A percentile compares a stretch with the other conserved stretches of the same genome.
phyloP scores from a whole-genome alignment of 495 filamentous ascomycete genomes.

The Pseudoneurospora amorphoporcata region DNA sequence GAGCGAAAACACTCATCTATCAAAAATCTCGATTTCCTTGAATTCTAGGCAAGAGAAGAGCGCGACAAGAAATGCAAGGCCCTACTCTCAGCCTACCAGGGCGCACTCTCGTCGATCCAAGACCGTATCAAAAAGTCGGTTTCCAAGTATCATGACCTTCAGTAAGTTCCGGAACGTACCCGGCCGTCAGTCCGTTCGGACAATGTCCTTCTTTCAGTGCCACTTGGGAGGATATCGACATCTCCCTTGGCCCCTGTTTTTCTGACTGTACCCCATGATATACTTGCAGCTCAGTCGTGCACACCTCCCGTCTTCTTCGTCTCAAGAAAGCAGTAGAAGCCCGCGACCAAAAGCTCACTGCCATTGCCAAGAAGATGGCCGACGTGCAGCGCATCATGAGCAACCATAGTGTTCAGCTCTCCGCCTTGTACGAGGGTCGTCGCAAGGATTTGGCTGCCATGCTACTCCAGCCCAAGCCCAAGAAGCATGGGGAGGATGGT shows the following conservation, averaged over 20 bases:
- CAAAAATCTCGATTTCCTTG: background rate
- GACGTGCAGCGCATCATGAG: slow-evolving; percentile 13
- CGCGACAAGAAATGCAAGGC: slow-evolving; percentile 16
- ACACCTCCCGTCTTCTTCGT: slow-evolving; percentile 2
- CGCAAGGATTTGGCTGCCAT: slow-evolving; percentile 8
- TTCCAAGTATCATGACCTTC: slow-evolving; percentile 9
- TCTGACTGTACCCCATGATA: background rate
- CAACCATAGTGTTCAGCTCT: slow-evolving; percentile 16
- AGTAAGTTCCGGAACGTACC: slow-evolving; percentile 6
- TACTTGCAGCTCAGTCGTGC: background rate
- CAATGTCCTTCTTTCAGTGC: background rate
- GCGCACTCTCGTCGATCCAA: slow-evolving; percentile 6
- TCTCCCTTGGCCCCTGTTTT: background rate
- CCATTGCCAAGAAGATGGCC: slow-evolving; percentile 12
- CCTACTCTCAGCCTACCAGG: slow-evolving; percentile 6
- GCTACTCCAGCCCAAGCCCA: background rate
- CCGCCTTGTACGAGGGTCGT: slow-evolving; percentile 17
- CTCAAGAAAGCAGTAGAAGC: slow-evolving; percentile 13
- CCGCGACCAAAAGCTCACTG: slow-evolving; percentile 11
- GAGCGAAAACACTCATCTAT: background rate
- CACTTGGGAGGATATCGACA: background rate
- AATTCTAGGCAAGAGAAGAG: slow-evolving; percentile 10
- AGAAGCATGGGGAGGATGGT: background rate
- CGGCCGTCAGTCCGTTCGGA: background rate
- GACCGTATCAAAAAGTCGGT: slow-evolving; percentile 11